Evolutionary conservation across 768 basidiomycete species (phyloP), one percentile per base, ranked within the genome.

Genomic region (Boletus coccyginus): DNA sequence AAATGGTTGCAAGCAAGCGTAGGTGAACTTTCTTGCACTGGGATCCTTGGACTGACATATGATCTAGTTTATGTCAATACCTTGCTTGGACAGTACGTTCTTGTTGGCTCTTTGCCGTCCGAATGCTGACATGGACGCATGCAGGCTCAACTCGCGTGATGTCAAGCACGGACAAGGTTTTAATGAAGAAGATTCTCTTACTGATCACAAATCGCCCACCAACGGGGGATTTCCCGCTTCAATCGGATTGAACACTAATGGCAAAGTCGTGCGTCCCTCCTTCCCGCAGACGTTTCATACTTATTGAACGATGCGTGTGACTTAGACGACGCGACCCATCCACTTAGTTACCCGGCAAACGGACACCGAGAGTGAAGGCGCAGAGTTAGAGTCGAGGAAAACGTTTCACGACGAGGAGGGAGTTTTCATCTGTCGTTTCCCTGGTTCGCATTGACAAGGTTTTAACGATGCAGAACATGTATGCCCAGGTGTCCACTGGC

Each of bases 11-110:
- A 10, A 41, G 61, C 55, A 73, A 69, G 43, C 0, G 70, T 67
- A 40, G 19, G 71, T 53, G 10, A 17, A n/a, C 7, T 5, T 17
- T 3, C 11, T 7, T 17, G 1, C 6, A 3, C 7, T 14, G 9
- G 16, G 3, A 48, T 33, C 24, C 19, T n/a, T 17, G 9, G 5
- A 24, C 52, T 61, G 29, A 63, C 24, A 1, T n/a, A 14, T 6
- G 2, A 48, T 19, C n/a, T 41, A 71, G 70, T 73, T 27, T 66
- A 67, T 19, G 59, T 69, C 33, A 71, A 71, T n/a, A 62, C 59
- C 13, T 27, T 71, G 6, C 52, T 71, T 5, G 69, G 48, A 53
- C 54, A 66, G 69, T 70, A 43, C 21, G 71, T 60, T 39, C 11
- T 13, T 5, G 1, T 2, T 29, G 5, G 7, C 9, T 17, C 36